Evolutionary conservation across 1,139 yeast species (phyloP), one percentile per base, ranked within the genome.

Genomic region (Casaregolazyma lundiana): DNA sequence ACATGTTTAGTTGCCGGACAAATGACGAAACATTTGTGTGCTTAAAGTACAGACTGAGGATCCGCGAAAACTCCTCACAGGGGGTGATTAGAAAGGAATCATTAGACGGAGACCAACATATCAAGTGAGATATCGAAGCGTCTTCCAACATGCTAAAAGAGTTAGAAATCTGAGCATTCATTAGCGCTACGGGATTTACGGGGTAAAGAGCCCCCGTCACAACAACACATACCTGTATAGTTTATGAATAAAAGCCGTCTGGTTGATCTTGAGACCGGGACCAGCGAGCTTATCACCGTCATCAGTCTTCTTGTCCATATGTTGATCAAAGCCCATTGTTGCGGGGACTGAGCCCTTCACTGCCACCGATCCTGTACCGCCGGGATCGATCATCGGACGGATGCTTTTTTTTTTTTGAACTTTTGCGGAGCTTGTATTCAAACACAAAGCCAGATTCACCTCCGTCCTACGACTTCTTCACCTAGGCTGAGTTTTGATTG

Each of bases 1-100:
- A 92, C 95, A 92, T 92, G 67, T 92, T 92, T 60, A 92, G 75
- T 64, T 92, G 98, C 48, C 98, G 77, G 13, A 92, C 97, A 72
- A 92, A 92, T 54, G 94, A 81, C 29, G 97, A 90, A 67, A 92
- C 90, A 65, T 92, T 90, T 54, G 89, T 85, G 66, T 92, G 98
- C 65, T 92, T 92, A 72, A 90, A 92, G 65, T 88, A 90, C 59
- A 82, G 85, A 9, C 97, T 97, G 49, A 92, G 71, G 22, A 92
- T 84, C 52, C 66, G 65, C 24, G 73, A 65, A 51, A 70, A 71
- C 55, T 70, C 70, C 51, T 69, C 73, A 44, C 70, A 68, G 5
- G 73, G 72, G 7, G 63, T 58, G 45, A 71, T 66, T 41, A 67
- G 64, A 51, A 71, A 71, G 38, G 68, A 62, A 41, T 78, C 81